Percentiles rank a stretch among this genome's conserved stretches.
phyloP scores from a whole-genome alignment of 2,329 filamentous ascomycete genomes.

The Epichloe brachyelytri region DNA sequence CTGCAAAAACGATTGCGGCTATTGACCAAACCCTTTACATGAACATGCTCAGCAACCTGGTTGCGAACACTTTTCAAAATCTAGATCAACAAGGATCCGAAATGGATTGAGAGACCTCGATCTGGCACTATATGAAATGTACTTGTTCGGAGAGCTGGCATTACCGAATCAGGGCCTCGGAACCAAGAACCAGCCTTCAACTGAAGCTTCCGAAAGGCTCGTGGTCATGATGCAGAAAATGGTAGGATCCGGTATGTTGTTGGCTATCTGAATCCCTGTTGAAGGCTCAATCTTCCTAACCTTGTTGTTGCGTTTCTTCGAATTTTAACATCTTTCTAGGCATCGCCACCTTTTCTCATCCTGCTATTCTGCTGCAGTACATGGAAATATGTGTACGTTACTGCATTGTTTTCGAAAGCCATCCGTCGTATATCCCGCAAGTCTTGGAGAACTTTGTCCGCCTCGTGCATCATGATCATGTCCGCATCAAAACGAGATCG shows the following conservation, averaged over 20 bases:
- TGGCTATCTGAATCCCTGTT: neutral
- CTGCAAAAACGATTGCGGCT: conserved; percentile 80
- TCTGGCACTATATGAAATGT: conserved; percentile 89
- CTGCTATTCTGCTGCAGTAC: conserved; percentile 85
- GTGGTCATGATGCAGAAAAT: conserved; percentile 91
- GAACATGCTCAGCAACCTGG: conserved; percentile 73
- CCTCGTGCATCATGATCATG: conserved; percentile 76
- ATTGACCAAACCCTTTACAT: conserved; percentile 84
- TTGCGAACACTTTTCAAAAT: conserved; percentile 77
- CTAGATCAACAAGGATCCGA: conserved; percentile 59
- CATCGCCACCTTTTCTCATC: conserved; percentile 75
- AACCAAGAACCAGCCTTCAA: conserved; percentile 69
- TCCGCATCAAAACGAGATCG: conserved; percentile 76
- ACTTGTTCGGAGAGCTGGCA: conserved; percentile 87
- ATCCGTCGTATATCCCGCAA: conserved; percentile 67
- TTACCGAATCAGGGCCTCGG: conserved; percentile 79
- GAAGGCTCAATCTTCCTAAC: neutral
- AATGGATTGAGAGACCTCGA: conserved; percentile 91
- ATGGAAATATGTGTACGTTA: conserved; percentile 98
- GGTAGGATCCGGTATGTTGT: conserved; percentile 68
- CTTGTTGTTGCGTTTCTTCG: neutral
- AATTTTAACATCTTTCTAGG: conserved; percentile 32
- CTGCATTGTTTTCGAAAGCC: conserved; percentile 79
- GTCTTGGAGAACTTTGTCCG: conserved; percentile 86
- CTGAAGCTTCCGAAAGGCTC: conserved; percentile 65